These are phyloP conservation scores for Anaeromyces robustus DNA, from an alignment of 192 early-diverging fungal species.

Conservation along the genomic window DNA sequence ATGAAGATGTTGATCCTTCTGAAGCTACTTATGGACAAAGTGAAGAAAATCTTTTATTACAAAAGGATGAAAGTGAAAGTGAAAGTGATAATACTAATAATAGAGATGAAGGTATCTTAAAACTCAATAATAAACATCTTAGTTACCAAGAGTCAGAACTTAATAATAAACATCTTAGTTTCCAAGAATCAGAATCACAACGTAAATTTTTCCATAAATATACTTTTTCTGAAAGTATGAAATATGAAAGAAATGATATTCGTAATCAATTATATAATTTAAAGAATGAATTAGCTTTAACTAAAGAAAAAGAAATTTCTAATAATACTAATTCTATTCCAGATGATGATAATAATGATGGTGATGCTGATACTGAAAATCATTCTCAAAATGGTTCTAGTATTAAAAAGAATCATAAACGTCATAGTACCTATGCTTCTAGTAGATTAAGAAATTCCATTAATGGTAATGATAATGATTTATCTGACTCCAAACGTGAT, in stretches of 20 bases:
- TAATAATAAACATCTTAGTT: background rate
- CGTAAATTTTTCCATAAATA: background rate
- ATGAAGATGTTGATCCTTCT: background rate
- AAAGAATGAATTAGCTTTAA: background rate
- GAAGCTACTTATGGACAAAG: constrained; percentile 5
- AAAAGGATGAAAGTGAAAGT: background rate
- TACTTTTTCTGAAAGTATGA: background rate
- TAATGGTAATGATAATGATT: background rate
- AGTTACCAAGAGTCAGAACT: too few relatives aligned
- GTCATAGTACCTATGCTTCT: too few relatives aligned
- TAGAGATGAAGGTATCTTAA: too few relatives aligned
- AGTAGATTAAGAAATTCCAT: too few relatives aligned
- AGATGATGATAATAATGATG: background rate
- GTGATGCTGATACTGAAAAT: background rate
- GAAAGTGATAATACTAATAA: too few relatives aligned
- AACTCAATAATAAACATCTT: too few relatives aligned
- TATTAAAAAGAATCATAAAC: too few relatives aligned
- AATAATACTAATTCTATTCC: background rate
- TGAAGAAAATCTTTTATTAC: background rate
- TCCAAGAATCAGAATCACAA: background rate
- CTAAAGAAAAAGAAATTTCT: background rate
- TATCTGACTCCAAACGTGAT: background rate
- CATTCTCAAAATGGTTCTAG: too few relatives aligned
- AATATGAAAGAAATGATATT: background rate
- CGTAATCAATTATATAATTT: background rate